A percentile compares a stretch with the other conserved stretches of the same genome.
These are phyloP conservation scores for Physcia stellaris DNA, from an alignment of 495 filamentous ascomycete species.

Conservation along the genomic window DNA sequence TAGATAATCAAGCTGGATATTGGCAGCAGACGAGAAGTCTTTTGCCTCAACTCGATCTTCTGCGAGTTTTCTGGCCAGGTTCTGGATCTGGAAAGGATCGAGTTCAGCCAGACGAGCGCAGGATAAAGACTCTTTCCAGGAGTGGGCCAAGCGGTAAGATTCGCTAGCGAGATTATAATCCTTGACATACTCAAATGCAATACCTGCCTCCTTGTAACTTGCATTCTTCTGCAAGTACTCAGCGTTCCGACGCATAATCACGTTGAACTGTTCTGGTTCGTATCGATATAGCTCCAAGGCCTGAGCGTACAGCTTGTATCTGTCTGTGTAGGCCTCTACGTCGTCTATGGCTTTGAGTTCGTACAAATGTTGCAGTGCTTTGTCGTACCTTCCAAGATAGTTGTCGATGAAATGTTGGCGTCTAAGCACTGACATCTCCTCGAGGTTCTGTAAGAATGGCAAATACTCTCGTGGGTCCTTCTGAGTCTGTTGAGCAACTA, in stretches of 20 bases:
- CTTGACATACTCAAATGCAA: conserved; percentile 76
- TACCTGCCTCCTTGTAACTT: conserved; percentile 69
- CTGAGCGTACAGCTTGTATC: conserved; percentile 63
- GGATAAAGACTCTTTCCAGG: conserved; percentile 84
- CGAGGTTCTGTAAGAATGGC: conserved; percentile 78
- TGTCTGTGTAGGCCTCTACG: conserved; percentile 55
- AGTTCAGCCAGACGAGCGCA: conserved; percentile 54
- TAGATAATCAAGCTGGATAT: conserved; percentile 70
- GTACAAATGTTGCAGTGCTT: conserved; percentile 67
- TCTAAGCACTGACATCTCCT: conserved; percentile 52
- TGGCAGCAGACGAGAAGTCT: conserved; percentile 66
- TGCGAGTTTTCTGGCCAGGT: conserved; percentile 53
- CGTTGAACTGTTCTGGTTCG: conserved; percentile 42
- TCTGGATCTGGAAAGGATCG: conserved; percentile 36
- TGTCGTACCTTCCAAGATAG: conserved; percentile 56
- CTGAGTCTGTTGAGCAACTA: conserved; percentile 92
- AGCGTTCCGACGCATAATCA: conserved; percentile 65
- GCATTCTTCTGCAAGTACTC: conserved; percentile 59
- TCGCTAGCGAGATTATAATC: conserved; percentile 57
- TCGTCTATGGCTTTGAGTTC: conserved; percentile 58
- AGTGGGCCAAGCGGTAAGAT: conserved; percentile 66
- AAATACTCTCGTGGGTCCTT: conserved; percentile 93
- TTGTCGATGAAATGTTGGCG: conserved; percentile 80
- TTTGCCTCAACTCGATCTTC: conserved; percentile 65
- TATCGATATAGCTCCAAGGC: conserved; percentile 79